A percentile compares a stretch with the other conserved stretches of the same genome.
phyloP scores from a whole-genome alignment of 108 stramenopile species.

The Stephanodiscus triporus region DNA sequence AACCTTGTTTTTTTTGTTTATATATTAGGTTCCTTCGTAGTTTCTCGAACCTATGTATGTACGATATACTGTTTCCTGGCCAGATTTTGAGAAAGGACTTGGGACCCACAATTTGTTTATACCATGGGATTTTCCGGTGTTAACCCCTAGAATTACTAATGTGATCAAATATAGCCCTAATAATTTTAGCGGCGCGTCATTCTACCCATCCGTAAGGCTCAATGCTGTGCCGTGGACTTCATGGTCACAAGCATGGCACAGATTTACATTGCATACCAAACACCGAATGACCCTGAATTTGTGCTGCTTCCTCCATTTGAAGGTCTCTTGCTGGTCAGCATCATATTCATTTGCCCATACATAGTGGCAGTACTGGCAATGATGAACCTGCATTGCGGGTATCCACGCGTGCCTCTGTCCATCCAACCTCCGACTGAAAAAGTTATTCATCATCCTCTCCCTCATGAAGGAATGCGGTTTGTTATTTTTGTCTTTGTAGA shows the following conservation, averaged over 20 bases:
- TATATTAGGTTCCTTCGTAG: no score
- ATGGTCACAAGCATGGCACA: background rate
- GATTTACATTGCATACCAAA: background rate
- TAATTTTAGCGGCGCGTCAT: no score
- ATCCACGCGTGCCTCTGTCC: background rate
- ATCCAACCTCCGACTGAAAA: background rate
- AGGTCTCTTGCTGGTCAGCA: background rate
- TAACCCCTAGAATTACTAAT: no score
- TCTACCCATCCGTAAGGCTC: no score
- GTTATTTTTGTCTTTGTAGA: background rate
- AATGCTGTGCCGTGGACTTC: background rate
- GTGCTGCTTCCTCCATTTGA: background rate
- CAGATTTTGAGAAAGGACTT: no score
- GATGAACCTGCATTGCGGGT: background rate
- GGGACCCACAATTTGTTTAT: no score
- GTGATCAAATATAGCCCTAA: no score
- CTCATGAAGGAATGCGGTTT: background rate
- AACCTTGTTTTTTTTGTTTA: no score
- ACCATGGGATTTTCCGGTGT: no score
- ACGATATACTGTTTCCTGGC: no score
- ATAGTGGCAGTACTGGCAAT: slow-evolving; percentile 4
- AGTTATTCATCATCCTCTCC: background rate
- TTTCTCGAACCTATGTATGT: no score
- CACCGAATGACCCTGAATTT: background rate
- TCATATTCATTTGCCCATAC: background rate